phyloP scores from a whole-genome alignment of 139 green algal species.

The Volvox reticuliferus region DNA sequence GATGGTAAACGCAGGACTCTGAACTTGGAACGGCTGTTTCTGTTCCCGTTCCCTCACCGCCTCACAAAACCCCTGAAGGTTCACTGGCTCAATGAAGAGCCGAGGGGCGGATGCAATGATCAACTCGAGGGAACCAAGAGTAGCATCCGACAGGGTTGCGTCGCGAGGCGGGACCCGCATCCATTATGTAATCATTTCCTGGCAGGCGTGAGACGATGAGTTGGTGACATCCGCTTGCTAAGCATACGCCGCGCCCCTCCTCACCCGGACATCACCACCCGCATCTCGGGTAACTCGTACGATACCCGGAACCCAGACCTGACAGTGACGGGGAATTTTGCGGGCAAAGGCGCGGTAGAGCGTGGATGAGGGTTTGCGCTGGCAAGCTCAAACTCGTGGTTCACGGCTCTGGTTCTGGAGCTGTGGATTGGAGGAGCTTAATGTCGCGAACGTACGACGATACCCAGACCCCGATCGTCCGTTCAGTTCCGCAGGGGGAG shows the following conservation, averaged over 20 bases:
- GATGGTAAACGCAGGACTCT: too few species aligned
- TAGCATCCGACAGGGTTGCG: background rate
- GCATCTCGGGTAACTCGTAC: conserved; percentile 1
- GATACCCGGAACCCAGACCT: conserved; percentile 33
- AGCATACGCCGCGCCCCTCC: background rate
- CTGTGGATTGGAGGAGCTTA: background rate
- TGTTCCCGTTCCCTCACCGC: too few species aligned
- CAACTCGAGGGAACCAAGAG: background rate
- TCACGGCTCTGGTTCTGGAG: background rate
- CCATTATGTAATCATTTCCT: background rate
- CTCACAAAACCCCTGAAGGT: too few species aligned
- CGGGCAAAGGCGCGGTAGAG: background rate
- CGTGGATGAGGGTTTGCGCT: background rate
- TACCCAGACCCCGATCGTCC: background rate
- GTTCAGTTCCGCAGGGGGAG: background rate
- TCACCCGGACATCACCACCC: background rate
- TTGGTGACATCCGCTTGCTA: background rate
- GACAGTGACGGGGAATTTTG: background rate
- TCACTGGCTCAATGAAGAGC: background rate
- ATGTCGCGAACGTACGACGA: background rate
- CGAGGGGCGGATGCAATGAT: background rate
- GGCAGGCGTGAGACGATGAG: background rate
- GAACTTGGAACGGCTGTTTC: too few species aligned
- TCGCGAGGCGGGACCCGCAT: background rate
- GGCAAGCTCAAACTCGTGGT: background rate